A percentile compares a stretch with the other conserved stretches of the same genome.
These are phyloP conservation scores for Aureobasidium sp. DNA, from an alignment of 2,329 filamentous ascomycete species.

Conservation along the genomic window DNA sequence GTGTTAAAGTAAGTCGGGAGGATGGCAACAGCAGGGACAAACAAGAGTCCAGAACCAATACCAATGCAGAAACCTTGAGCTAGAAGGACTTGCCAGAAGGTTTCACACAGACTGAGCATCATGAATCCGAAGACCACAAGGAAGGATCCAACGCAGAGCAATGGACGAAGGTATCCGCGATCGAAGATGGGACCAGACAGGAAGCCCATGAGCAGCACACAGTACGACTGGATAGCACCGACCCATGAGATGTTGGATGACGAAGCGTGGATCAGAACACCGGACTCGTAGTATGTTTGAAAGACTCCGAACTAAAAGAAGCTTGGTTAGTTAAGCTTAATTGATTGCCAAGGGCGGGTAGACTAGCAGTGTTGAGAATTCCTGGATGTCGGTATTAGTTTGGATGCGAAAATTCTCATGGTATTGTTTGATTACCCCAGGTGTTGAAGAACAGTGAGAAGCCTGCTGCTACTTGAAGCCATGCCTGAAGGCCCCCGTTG, in stretches of 20 bases:
- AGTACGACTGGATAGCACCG: slow-evolving; percentile 22
- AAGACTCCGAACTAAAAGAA: slow-evolving; percentile 13
- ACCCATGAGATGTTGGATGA: slow-evolving; percentile 25
- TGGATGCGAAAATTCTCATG: not conserved
- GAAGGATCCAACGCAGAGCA: slow-evolving; percentile 13
- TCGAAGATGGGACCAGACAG: slow-evolving; percentile 11
- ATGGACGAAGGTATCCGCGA: slow-evolving; percentile 5
- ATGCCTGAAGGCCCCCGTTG: slow-evolving; percentile 38
- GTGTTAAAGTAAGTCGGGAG: slow-evolving; percentile 41
- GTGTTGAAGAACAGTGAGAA: slow-evolving; percentile 42
- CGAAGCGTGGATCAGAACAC: slow-evolving; percentile 7
- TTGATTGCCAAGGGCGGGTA: not conserved
- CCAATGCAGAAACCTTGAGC: slow-evolving; percentile 41
- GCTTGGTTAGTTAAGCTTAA: slow-evolving; percentile 9
- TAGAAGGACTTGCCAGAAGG: slow-evolving; percentile 47
- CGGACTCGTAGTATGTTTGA: slow-evolving; percentile 17
- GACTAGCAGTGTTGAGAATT: slow-evolving; percentile 3
- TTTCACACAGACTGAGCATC: slow-evolving; percentile 35
- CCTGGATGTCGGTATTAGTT: not conserved
- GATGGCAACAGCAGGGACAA: slow-evolving; percentile 38
- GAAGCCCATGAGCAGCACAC: slow-evolving; percentile 17
- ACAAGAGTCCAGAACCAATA: slow-evolving; percentile 32
- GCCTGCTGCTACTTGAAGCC: slow-evolving; percentile 39
- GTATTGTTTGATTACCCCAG: slow-evolving; percentile 25
- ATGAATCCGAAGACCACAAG: slow-evolving; percentile 32